phyloP scores from a whole-genome alignment of 306 rosid species.

The Quercus rubra region DNA sequence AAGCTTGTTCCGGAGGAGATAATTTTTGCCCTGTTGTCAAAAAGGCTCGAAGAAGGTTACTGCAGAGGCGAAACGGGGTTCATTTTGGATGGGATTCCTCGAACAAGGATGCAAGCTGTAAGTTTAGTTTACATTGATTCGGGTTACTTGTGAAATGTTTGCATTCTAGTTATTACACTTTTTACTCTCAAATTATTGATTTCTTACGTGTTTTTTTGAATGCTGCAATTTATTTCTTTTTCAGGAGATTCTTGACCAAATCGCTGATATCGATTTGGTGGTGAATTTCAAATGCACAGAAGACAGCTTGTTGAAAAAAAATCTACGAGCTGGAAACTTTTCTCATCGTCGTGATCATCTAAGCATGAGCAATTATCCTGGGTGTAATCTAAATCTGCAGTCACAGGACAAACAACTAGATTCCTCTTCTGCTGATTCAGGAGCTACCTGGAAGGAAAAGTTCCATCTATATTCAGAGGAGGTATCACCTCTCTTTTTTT shows the following conservation, averaged over 20 bases:
- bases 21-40: conserved; percentile 61
- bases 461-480: conserved; percentile 33
- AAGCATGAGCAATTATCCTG: conserved; percentile 29
- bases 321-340: conserved; percentile 39
- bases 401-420: conserved; percentile 23
- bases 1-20: conserved; percentile 75
- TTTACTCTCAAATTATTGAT: neutral
- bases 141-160: neutral
- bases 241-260: conserved; percentile 81
- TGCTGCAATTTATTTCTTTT: neutral
- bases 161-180: neutral
- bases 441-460: conserved; percentile 27
- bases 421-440: conserved; percentile 13
- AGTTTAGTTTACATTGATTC: conserved; percentile 27
- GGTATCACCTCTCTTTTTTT: conserved; percentile 29
- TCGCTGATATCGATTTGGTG: conserved; percentile 69
- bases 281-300: conserved; percentile 72
- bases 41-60: conserved; percentile 81
- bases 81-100: conserved; percentile 92
- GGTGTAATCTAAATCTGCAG: conserved; percentile 32
- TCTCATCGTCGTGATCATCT: conserved; percentile 41
- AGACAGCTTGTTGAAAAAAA: conserved; percentile 45
- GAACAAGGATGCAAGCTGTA: conserved; percentile 89
- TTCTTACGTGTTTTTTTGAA: neutral
- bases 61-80: conserved; percentile 84